These are phyloP conservation scores for Rhynchospora tenuis DNA, from an alignment of 176 grass and related monocot species.

Conservation along the genomic window DNA sequence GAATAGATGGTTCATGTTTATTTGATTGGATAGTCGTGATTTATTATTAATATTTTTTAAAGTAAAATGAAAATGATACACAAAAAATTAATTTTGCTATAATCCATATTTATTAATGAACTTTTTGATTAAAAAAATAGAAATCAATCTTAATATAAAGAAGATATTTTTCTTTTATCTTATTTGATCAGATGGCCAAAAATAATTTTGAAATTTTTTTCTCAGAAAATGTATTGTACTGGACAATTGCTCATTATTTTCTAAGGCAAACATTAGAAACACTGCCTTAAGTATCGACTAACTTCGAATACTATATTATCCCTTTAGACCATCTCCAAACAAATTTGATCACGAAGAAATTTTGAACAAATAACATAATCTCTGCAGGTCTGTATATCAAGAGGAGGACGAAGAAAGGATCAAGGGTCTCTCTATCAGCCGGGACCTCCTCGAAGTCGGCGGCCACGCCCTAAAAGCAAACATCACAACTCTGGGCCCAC, in stretches of 20 bases:
- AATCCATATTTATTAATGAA: too few relatives aligned
- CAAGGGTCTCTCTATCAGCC: constrained; percentile 87
- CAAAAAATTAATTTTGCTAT: too few relatives aligned
- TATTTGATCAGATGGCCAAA: too few relatives aligned
- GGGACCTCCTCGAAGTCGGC: constrained; percentile 89
- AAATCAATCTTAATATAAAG: too few relatives aligned
- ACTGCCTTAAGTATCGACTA: not conserved
- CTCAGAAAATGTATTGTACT: too few relatives aligned
- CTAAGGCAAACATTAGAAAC: not conserved
- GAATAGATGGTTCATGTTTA: too few relatives aligned
- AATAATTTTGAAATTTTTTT: too few relatives aligned
- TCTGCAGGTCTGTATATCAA: constrained; percentile 70
- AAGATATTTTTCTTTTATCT: too few relatives aligned
- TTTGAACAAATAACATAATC: not conserved
- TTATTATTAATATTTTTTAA: too few relatives aligned
- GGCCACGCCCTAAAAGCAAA: constrained; percentile 95
- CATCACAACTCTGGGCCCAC: constrained; percentile 92
- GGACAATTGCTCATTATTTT: not conserved
- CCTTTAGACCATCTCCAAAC: not conserved
- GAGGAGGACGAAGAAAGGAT: constrained; percentile 96
- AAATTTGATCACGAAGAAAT: not conserved
- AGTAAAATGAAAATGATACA: too few relatives aligned
- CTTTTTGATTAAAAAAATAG: too few relatives aligned
- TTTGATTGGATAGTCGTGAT: too few relatives aligned
- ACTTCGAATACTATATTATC: not conserved